Base-by-base conservation (phyloP, 805 yeast species). In the Cyberlindnera euphorbiiphila region DNA sequence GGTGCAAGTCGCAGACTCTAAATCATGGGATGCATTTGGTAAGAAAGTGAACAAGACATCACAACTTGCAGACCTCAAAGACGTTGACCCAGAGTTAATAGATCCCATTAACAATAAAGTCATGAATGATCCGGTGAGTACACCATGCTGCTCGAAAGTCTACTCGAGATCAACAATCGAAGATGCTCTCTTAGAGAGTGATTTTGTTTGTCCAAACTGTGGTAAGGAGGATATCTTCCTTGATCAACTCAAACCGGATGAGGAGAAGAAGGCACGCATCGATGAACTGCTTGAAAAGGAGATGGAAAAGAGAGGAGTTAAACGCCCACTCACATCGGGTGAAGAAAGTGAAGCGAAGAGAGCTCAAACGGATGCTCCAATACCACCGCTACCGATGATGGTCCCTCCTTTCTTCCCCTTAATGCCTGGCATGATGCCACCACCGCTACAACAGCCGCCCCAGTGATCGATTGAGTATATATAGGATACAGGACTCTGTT, bases 131-230 rank as follows among this genome's bases (percentile, higher is more conserved):
- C 96, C 97, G 0, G 89, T 83, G 6, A 74, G 68, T 57, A 87
- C 95, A 1, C 91, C 93, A 24, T 89, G 97, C 59, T 85, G 95
- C 55, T 61, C 65, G 10, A 73, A 66, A 28, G 55, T 69, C 0
- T 77, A 76, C 43, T 76, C 91, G 3, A 72, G 76, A 45, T 72
- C 71, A 18, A 65, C 82, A 22, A 74, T 84, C 38, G 89, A 84
- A 50, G 76, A 75, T 44, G 58, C 71, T 7, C 64, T 91, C 18
- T 69, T 91, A 36, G 95, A 85, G 19, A 74, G 78, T 39, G 98
- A 91, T 54, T 91, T 91, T 63, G 78, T 75, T 25, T 91, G 98
- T 62, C 98, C 98, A 5, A 80, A 78, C 46, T 91, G 98, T 65
- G 76, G 72, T 3, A 72, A 69, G 13, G 77, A 74, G 17, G 96